phyloP scores from a whole-genome alignment of 1,284 basidiomycete species.

The Pisolithus thermaeus region DNA sequence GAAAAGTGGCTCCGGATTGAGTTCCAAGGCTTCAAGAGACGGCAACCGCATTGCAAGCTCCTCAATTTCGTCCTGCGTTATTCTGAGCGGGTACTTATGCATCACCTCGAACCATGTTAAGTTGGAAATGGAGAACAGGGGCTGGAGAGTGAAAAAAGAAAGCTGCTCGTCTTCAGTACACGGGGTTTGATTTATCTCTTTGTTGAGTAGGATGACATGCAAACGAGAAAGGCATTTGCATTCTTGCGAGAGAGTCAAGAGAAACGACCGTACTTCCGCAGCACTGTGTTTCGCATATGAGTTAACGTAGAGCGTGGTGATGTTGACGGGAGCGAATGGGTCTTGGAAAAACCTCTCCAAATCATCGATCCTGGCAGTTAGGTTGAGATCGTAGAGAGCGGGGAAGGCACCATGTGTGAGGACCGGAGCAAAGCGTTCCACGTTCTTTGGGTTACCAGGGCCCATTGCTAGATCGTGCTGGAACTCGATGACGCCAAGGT shows the following conservation, averaged over 20 bases:
- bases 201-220: constrained; percentile 31
- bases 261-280: constrained; percentile 35
- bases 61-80: constrained; percentile 44
- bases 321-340: constrained; percentile 39
- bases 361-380: constrained; percentile 39
- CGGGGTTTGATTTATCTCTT: constrained; percentile 3
- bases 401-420: constrained; percentile 49
- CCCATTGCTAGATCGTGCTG: constrained; percentile 40
- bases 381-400: constrained; percentile 45
- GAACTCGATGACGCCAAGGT: constrained; percentile 46
- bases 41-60: constrained; percentile 48
- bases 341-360: constrained; percentile 42
- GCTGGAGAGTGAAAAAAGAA: constrained; percentile 42
- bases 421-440: constrained; percentile 36
- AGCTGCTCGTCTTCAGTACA: constrained; percentile 31
- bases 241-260: constrained; percentile 38
- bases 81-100: constrained; percentile 45
- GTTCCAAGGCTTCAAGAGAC: constrained; percentile 38
- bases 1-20: constrained; percentile 48
- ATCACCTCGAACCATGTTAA: constrained; percentile 46
- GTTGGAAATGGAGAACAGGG: constrained; percentile 40
- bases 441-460: constrained; percentile 37
- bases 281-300: constrained; percentile 39
- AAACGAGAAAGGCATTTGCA: constrained; percentile 44
- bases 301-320: constrained; percentile 49